These are phyloP conservation scores for Zygotorulaspora sp. DNA, from an alignment of 805 yeast genomes.

Conservation along the genomic window DNA sequence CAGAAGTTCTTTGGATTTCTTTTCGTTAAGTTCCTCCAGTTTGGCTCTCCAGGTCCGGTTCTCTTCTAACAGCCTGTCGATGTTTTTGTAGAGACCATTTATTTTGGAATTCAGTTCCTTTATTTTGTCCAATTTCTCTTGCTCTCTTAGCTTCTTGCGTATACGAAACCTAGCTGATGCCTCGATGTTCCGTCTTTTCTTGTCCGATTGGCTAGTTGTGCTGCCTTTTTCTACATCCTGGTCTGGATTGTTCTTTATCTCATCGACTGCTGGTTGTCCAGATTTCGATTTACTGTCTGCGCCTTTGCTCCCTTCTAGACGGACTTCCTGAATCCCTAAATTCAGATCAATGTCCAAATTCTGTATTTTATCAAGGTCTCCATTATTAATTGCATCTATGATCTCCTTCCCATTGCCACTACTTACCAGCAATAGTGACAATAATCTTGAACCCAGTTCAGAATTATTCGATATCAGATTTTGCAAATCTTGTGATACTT, in stretches of 20 bases:
- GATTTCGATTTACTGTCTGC: conserved; percentile 1
- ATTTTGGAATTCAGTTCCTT: conserved; percentile 21
- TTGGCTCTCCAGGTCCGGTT: conserved; percentile 31
- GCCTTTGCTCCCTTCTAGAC: neutral
- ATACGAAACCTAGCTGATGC: conserved; percentile 92
- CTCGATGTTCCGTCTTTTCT: conserved; percentile 83
- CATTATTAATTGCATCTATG: conserved; percentile 27
- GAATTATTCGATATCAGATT: conserved; percentile 26
- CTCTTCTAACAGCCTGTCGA: conserved; percentile 26
- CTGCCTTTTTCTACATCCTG: neutral
- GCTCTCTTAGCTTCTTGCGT: conserved; percentile 29
- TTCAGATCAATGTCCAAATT: conserved; percentile 10
- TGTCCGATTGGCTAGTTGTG: conserved; percentile 36
- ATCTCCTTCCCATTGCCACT: conserved; percentile 30
- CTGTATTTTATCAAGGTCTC: conserved; percentile 12
- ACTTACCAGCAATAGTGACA: conserved; percentile 31
- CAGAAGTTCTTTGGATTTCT: conserved; percentile 25
- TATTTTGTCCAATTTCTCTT: conserved; percentile 22
- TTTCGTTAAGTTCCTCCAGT: conserved; percentile 28
- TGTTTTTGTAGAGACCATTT: conserved; percentile 19
- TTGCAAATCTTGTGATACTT: conserved; percentile 16
- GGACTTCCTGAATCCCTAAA: conserved; percentile 4
- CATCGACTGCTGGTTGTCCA: neutral
- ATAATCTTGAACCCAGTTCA: conserved; percentile 30
- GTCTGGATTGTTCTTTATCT: conserved; percentile 1